Percentiles rank a stretch among this genome's conserved stretches.
phyloP scores from a whole-genome alignment of 2,329 filamentous ascomycete genomes.

The Ascochyta lentis region DNA sequence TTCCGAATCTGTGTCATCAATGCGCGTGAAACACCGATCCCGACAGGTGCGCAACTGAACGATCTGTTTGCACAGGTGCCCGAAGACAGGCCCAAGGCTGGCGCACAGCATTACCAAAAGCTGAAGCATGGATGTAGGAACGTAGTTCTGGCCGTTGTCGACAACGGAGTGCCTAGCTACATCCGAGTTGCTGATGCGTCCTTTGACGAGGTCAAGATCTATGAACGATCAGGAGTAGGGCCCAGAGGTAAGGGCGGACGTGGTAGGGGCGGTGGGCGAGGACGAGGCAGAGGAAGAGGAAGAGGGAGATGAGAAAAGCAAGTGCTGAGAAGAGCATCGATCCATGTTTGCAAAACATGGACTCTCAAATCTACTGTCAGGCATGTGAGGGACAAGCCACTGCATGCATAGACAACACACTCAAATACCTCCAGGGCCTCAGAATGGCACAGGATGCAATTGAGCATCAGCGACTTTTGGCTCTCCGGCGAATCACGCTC shows the following conservation, averaged over 20 bases:
- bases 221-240: slow-evolving; percentile 61
- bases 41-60: slow-evolving; percentile 74
- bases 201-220: slow-evolving; percentile 75
- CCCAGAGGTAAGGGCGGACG: slow-evolving; percentile 46
- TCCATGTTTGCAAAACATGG: background rate
- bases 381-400: too few species aligned
- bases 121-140: slow-evolving; percentile 85
- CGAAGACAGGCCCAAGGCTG: slow-evolving; percentile 66
- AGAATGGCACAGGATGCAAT: too few species aligned
- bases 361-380: too few species aligned
- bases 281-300: slow-evolving; percentile 28
- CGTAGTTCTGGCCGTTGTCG: slow-evolving; percentile 85
- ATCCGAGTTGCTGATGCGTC: slow-evolving; percentile 79
- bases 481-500: too few species aligned
- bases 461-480: too few species aligned
- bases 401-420: too few species aligned
- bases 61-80: slow-evolving; percentile 77
- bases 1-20: slow-evolving; percentile 86
- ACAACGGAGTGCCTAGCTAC: slow-evolving; percentile 89
- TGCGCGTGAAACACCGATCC: slow-evolving; percentile 73
- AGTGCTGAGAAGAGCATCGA: background rate
- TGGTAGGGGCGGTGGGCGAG: slow-evolving; percentile 52
- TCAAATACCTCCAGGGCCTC: too few species aligned
- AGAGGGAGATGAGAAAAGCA: slow-evolving; percentile 8
- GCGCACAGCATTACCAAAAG: slow-evolving; percentile 70